Evolutionary conservation across 2,329 filamentous ascomycete genomes (phyloP), one percentile per base, ranked within the genome.

Genomic region (Rhinocladiella mackenziei): DNA sequence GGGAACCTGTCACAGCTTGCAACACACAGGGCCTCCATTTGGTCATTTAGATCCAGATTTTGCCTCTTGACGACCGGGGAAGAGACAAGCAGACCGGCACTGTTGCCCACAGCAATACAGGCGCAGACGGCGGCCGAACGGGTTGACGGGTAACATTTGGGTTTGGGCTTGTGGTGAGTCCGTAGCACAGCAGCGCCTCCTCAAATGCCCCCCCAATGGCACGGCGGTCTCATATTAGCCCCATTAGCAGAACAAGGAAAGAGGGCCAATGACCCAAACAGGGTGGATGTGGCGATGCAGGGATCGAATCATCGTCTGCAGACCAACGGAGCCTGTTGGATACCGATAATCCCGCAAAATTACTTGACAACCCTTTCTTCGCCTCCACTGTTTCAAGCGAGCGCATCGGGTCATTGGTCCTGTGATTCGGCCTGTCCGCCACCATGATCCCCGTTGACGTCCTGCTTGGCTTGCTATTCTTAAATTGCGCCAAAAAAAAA

Each of bases 381-480:
- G 34, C 34, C 20, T 37, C 34, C 34, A 37, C 34, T 17, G 13
- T 28, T 19, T 37, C 22, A 26, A 37, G 22, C 34, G 20, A 25
- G 33, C 7, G 13, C 22, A 4, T 22, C 5, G 17, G 13, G 32
- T n/a, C 17, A n/a, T n/a, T n/a, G n/a, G n/a, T n/a, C n/a, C n/a
- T n/a, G n/a, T n/a, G n/a, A n/a, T n/a, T n/a, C n/a, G n/a, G n/a
- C n/a, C n/a, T n/a, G n/a, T n/a, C n/a, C n/a, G n/a, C 30, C 11
- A 19, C 22, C 32, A 35, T 9, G 13, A 10, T 35, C 7, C 19
- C 32, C 14, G 8, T 22, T 35, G 32, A 35, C 32, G 15, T 13
- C 13, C 17, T 31, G 36, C 35, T 42, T 37, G 38, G 35, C 34
- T n/a, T 39, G 35, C 45, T 48, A 48, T 43, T 48, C 39, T 48